These are phyloP conservation scores for Leishmania arabica DNA, from an alignment of 208 protist species.

Conservation along the genomic window DNA sequence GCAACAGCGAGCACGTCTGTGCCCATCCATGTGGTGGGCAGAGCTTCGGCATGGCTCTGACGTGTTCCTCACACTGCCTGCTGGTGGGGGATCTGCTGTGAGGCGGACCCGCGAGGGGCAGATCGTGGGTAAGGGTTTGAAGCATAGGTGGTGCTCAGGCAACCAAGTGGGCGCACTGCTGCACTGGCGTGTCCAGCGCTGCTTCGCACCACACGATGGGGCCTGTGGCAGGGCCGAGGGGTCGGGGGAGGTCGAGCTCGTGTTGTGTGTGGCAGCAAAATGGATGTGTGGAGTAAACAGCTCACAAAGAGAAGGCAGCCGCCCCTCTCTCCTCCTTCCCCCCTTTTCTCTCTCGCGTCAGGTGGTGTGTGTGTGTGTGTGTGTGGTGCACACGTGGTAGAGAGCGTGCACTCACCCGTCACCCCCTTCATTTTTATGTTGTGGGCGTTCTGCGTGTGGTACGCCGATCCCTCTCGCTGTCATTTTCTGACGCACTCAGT, in stretches of 20 bases:
- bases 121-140: background rate
- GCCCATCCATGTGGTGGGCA: no score
- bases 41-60: no score
- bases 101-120: no score
- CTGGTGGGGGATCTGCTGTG: no score
- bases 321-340: background rate
- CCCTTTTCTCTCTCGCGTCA: background rate
- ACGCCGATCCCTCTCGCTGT: constrained; percentile 9
- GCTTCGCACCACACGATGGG: background rate
- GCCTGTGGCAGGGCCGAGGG: background rate
- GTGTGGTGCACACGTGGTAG: background rate
- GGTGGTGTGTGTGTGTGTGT: background rate
- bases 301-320: background rate
- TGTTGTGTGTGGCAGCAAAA: no score
- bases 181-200: background rate
- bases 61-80: no score
- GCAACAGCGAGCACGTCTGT: no score
- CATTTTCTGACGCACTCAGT: constrained; percentile 1
- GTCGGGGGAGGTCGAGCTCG: background rate
- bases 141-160: background rate
- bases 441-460: background rate
- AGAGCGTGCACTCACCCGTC: background rate
- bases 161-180: background rate
- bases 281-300: background rate
- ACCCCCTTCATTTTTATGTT: background rate